Evolutionary conservation across 1,284 basidiomycete species (phyloP), one percentile per base, ranked within the genome.

Genomic region (Tilletia horrida): DNA sequence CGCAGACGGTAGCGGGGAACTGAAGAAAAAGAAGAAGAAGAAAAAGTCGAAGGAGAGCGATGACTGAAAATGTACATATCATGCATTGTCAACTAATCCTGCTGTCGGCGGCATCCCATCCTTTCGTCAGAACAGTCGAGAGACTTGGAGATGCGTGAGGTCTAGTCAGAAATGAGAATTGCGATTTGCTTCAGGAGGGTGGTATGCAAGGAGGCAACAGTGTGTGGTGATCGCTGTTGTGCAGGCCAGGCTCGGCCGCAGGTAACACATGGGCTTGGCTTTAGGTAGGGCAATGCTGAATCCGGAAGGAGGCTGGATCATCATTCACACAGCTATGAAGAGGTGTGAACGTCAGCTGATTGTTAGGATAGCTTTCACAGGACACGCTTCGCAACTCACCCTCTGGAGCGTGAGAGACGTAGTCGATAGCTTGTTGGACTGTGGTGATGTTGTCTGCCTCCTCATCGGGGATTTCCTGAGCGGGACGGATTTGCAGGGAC

Each of bases 401-500:
- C 85, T 91, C 92, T 73, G 93, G 92, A 63, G 92, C 92, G 85
- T 95, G 93, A 79, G 88, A 88, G 83, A 98, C 93, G 84, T 98
- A 98, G 84, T 97, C 92, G 82, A 98, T 93, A 66, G 95, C 95
- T 84, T 98, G 90, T 81, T 89, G 88, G 64, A 99, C 92, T 23
- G 92, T 94, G 80, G 89, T 90, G 83, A 99, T 99, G 81, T 90
- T 90, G 83, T 98, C 96, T n/a, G 95, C 96, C 84, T 98, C 96
- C 68, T 88, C 90, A 81, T 99, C 96, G 62, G 96, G 95, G 81
- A 99, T 99, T 83, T 95, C 92, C 91, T 93, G 69, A n/a, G n/a
- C n/a, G n/a, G n/a, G 62, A 29, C 35, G 35, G 35, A 40, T 40
- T 4, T 11, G 35, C n/a, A n/a, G n/a, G n/a, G n/a, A n/a, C n/a